Percentiles rank a stretch among this genome's conserved stretches.
Evolutionary conservation across 768 basidiomycete genomes (phyloP).

Genomic region (Lyophyllum decastes): DNA sequence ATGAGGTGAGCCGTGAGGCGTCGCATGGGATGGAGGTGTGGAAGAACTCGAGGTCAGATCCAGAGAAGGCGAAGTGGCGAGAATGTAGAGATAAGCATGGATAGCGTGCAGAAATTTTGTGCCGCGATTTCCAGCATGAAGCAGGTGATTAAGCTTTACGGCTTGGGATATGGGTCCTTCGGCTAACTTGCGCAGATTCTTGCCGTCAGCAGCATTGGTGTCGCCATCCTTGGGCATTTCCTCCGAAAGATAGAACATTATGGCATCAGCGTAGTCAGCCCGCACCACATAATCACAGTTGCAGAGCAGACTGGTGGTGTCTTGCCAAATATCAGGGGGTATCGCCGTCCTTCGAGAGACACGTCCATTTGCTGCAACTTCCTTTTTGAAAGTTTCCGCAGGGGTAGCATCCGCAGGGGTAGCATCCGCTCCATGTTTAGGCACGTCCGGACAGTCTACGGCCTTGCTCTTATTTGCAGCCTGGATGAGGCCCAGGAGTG

Average conservation of each 20-base stretch:
- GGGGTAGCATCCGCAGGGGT: constrained; percentile 21
- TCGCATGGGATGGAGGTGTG: constrained; percentile 39
- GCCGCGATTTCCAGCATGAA: constrained; percentile 60
- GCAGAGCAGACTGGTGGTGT: constrained; percentile 83
- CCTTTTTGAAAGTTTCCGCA: constrained; percentile 29
- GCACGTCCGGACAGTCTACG: constrained; percentile 14
- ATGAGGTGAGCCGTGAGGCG: constrained; percentile 26
- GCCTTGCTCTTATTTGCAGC: constrained; percentile 55
- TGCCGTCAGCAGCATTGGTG: constrained; percentile 45
- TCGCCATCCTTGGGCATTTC: constrained; percentile 74
- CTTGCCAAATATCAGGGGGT: constrained; percentile 87
- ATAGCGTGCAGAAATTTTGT: constrained; percentile 78
- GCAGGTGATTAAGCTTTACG: constrained; percentile 43
- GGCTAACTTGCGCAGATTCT: constrained; percentile 44
- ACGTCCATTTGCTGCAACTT: constrained; percentile 30
- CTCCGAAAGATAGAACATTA: constrained; percentile 74
- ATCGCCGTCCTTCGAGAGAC: constrained; percentile 65
- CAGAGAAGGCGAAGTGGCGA: constrained; percentile 71
- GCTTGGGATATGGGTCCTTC: constrained; percentile 52
- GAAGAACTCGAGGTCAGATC: constrained; percentile 45
- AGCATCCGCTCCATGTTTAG: constrained; percentile 4
- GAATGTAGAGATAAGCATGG: constrained; percentile 78
- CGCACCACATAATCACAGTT: constrained; percentile 79
- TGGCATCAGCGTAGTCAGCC: constrained; percentile 69
- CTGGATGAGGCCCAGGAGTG: constrained; percentile 68